These are phyloP conservation scores for Chaetomidium leptoderma DNA, from an alignment of 495 filamentous ascomycete genomes.

Conservation along the genomic window DNA sequence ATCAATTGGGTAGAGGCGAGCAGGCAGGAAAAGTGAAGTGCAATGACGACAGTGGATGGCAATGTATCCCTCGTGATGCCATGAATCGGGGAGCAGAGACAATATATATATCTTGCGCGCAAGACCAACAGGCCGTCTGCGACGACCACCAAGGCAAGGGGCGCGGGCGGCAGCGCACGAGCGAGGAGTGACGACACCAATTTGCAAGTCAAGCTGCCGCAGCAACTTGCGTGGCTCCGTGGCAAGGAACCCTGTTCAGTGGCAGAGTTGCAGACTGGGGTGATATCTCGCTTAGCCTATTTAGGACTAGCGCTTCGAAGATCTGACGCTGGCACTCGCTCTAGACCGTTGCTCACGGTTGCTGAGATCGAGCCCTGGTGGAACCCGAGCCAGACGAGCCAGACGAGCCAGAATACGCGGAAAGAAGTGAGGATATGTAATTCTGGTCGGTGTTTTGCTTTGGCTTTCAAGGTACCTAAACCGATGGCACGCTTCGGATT, in stretches of 20 bases:
- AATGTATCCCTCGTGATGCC: not conserved
- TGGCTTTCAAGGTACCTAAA: too few species aligned
- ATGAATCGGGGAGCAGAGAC: not conserved
- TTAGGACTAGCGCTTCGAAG: too few species aligned
- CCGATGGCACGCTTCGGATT: too few species aligned
- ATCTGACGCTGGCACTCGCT: too few species aligned
- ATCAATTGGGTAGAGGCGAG: not conserved
- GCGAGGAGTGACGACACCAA: slow-evolving; percentile 1
- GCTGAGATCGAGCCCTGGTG: too few species aligned
- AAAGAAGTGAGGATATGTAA: too few species aligned
- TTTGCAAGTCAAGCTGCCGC: not conserved
- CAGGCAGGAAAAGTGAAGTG: not conserved
- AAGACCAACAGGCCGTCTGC: slow-evolving; percentile 8
- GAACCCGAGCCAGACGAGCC: too few species aligned
- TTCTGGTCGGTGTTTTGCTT: too few species aligned
- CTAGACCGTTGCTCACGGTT: too few species aligned
- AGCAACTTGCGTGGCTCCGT: not conserved
- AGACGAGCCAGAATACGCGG: too few species aligned
- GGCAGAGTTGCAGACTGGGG: too few species aligned
- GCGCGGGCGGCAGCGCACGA: not conserved
- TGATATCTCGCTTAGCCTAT: too few species aligned
- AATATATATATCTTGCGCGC: not conserved
- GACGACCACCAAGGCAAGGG: not conserved
- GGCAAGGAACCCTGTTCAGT: slow-evolving; percentile 4
- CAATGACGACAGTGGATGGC: not conserved